Evolutionary conservation across 768 basidiomycete genomes (phyloP).

Genomic region (Imleria badia): DNA sequence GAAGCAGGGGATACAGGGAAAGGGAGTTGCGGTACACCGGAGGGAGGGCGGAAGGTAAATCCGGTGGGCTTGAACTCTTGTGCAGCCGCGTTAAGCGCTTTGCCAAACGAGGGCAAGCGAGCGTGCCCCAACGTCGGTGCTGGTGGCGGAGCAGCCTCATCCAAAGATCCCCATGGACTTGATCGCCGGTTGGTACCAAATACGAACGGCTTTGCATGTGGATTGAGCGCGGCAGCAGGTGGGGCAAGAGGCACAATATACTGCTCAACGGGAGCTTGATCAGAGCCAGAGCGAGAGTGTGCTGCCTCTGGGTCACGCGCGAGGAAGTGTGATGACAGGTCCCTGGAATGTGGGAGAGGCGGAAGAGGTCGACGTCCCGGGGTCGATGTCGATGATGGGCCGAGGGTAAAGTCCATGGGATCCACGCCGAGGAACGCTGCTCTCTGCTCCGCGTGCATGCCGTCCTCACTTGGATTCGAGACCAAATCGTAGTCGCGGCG

Average conservation of each 20-base stretch:
- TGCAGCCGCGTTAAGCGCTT: conserved; percentile 76
- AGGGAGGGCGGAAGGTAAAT: conserved; percentile 76
- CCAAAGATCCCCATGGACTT: conserved; percentile 35
- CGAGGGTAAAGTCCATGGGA: conserved; percentile 44
- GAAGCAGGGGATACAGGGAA: conserved; percentile 31
- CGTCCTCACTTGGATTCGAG: conserved; percentile 87
- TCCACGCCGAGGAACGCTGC: conserved; percentile 46
- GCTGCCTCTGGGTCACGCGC: conserved; percentile 58
- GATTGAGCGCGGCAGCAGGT: conserved; percentile 53
- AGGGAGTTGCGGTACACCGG: conserved; percentile 59
- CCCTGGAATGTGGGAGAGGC: conserved; percentile 64
- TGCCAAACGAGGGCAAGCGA: conserved; percentile 51
- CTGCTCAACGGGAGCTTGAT: conserved; percentile 38
- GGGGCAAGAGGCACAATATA: conserved; percentile 15
- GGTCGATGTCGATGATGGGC: conserved; percentile 44
- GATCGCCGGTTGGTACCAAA: conserved; percentile 53
- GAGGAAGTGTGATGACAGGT: conserved; percentile 60
- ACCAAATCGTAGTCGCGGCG: conserved; percentile 65
- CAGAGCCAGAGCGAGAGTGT: conserved; percentile 56
- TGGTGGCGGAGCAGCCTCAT: conserved; percentile 30
- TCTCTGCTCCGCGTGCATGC: conserved; percentile 34
- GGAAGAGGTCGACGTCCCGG: conserved; percentile 53
- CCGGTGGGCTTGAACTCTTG: conserved; percentile 76
- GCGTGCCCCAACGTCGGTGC: conserved; percentile 39
- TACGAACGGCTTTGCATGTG: conserved; percentile 81